These are phyloP conservation scores for Kwoniella sp. DNA, from an alignment of 768 basidiomycete species.

Conservation along the genomic window DNA sequence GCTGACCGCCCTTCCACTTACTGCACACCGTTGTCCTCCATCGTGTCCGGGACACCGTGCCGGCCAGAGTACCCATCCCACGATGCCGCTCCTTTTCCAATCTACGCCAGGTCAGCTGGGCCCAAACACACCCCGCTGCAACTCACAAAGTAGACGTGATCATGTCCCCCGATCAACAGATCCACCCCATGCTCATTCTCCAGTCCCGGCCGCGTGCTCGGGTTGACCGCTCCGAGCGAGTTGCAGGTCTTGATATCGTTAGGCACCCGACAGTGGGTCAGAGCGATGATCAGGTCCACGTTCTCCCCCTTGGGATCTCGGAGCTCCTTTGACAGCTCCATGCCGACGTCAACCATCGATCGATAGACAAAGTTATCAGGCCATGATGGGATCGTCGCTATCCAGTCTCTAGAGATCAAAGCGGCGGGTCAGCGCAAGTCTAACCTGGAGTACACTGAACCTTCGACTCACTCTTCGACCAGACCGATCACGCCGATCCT, in stretches of 20 bases:
- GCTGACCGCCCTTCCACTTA: background rate
- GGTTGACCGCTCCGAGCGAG: conserved; percentile 42
- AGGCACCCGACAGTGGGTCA: conserved; percentile 72
- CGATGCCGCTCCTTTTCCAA: conserved; percentile 39
- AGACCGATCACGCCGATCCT: conserved; percentile 78
- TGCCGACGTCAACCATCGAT: conserved; percentile 68
- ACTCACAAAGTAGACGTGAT: conserved; percentile 55
- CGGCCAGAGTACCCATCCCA: conserved; percentile 47
- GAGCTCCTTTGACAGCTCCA: conserved; percentile 67
- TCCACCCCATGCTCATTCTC: conserved; percentile 69
- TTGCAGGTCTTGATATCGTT: conserved; percentile 49
- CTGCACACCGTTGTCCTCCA: conserved; percentile 37
- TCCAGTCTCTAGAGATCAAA: conserved; percentile 66
- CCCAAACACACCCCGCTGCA: background rate
- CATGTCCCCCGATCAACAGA: conserved; percentile 80
- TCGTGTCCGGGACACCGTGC: conserved; percentile 28
- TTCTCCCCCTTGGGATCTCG: conserved; percentile 66
- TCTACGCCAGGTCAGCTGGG: conserved; percentile 10
- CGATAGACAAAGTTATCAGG: conserved; percentile 70
- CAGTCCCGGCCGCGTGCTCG: conserved; percentile 54
- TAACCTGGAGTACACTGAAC: background rate
- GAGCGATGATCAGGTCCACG: conserved; percentile 77
- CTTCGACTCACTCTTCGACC: conserved; percentile 66
- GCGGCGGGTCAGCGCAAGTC: background rate
- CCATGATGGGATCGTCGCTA: conserved; percentile 80